phyloP scores from a whole-genome alignment of 2,329 filamentous ascomycete genomes.

The Phyllosticta citriasiana region DNA sequence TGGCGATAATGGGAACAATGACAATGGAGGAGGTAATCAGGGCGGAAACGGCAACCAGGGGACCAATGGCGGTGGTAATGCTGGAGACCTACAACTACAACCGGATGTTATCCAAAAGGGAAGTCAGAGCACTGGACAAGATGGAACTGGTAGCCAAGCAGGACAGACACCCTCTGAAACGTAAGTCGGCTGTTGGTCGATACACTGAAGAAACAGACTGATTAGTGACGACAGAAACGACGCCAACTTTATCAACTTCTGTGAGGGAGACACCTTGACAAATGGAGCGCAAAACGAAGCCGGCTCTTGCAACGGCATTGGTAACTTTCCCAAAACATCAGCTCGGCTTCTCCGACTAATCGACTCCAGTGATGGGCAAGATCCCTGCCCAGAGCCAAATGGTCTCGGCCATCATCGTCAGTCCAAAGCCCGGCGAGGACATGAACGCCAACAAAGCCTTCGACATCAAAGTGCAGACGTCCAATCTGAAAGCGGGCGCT shows the following conservation, averaged over 20 bases:
- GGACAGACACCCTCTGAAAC: slow-evolving; percentile 38
- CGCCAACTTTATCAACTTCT: slow-evolving; percentile 53
- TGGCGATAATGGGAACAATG: slow-evolving; percentile 12
- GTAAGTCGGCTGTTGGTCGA: slow-evolving; percentile 22
- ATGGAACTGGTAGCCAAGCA: slow-evolving; percentile 23
- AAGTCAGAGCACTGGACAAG: slow-evolving; percentile 32
- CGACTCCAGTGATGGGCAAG: slow-evolving; percentile 41
- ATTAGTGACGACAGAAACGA: slow-evolving; percentile 27
- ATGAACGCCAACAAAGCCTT: slow-evolving; percentile 35
- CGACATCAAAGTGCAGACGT: slow-evolving; percentile 38
- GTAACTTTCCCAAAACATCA: slow-evolving; percentile 16
- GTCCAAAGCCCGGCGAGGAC: slow-evolving; percentile 34
- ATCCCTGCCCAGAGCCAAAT: slow-evolving; percentile 43
- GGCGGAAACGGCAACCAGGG: slow-evolving; percentile 13
- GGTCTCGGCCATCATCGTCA: slow-evolving; percentile 45
- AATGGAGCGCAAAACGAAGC: slow-evolving; percentile 42
- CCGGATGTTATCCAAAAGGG: slow-evolving; percentile 34
- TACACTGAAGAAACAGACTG: slow-evolving; percentile 10
- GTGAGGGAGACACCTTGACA: slow-evolving; percentile 43
- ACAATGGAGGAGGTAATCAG: slow-evolving; percentile 13
- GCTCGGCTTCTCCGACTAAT: slow-evolving; percentile 4
- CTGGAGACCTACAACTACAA: slow-evolving; percentile 20
- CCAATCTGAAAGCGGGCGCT: slow-evolving; percentile 41
- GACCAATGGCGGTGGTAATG: too few species aligned
- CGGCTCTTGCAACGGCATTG: slow-evolving; percentile 48